Base-by-base conservation (phyloP, 352 stramenopile species). In the Pythium monospermum region DNA sequence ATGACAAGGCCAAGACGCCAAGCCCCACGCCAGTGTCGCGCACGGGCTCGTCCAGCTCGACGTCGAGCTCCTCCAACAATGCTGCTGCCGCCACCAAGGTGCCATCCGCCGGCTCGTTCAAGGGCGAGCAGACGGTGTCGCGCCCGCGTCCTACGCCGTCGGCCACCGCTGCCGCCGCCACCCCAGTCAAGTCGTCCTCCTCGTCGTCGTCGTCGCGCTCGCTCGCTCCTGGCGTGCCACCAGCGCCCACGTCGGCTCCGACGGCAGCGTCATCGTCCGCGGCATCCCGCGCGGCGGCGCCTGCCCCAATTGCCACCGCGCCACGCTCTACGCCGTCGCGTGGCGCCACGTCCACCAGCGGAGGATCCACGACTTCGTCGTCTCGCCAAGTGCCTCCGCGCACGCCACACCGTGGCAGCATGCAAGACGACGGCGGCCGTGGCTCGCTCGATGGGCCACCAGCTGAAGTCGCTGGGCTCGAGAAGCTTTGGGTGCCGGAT, bases 401-500 rank as follows among this genome's bases (percentile, higher is more conserved):
- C 28, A 6, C 33, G 36, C 49, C 38, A 41, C 64, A 39, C 44
- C 66, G 66, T 33, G 33, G 53, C 12, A 69, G 49, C 39, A 19
- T 59, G 21, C 44, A 49, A 3, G 66, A 69, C 11, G 47, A 57
- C 35, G 52, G 27, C 19, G 55, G 67, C 22, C 80, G 78, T 30
- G 54, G 65, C 22, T 87, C 76, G 33, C 59, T 87, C 15, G 76
- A 87, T 56, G 57, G 60, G 31, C 44, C 79, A 25, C 75, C 75
- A 0, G 46, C 67, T 0, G 76, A 85, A 31, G 80, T 91, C 3
- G 78, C 83, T 4, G 75, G 76, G 5, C 72, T 94, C 3, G 78
- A 94, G 47, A 83, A 91, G 65, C 73, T 94, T 39, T 94, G 83
- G 83, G 80, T 94, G 26, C 83, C 83, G 0, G 78, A 94, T 69